Evolutionary conservation across 345 rosid genomes (phyloP).

Genomic region (Hibiscus syriacus): DNA sequence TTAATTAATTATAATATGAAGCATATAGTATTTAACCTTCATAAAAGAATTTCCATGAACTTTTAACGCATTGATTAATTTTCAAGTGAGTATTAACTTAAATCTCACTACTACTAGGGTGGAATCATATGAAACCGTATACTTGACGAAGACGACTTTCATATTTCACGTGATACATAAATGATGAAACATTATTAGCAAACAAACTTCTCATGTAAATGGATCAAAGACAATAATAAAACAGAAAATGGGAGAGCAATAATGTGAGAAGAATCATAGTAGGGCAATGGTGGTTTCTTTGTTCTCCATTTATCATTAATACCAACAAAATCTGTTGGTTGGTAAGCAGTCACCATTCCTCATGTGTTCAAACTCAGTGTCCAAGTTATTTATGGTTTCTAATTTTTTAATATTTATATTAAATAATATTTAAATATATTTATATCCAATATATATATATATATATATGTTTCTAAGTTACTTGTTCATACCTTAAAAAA

Average conservation of each 20-base stretch:
- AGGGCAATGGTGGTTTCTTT: background rate
- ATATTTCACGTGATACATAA: background rate
- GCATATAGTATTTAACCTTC: background rate
- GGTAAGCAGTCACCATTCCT: slow-evolving; percentile 17
- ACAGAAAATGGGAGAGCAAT: background rate
- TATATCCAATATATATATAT: too few relatives aligned
- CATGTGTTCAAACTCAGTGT: too few relatives aligned
- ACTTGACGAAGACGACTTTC: slow-evolving; percentile 5
- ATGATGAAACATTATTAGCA: background rate
- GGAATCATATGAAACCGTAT: background rate
- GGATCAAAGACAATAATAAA: background rate
- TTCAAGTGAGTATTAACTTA: background rate
- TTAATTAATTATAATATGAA: background rate
- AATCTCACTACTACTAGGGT: background rate
- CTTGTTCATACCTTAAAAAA: too few relatives aligned
- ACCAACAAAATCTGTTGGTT: slow-evolving; percentile 20
- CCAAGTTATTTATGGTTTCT: too few relatives aligned
- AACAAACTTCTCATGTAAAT: background rate
- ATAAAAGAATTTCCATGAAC: background rate
- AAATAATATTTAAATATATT: too few relatives aligned
- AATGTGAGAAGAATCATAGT: slow-evolving; percentile 1
- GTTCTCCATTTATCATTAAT: slow-evolving; percentile 2
- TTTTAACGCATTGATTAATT: background rate
- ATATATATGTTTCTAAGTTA: too few relatives aligned
- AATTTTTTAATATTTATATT: too few relatives aligned